Evolutionary conservation across 106 monocot genomes (phyloP).

Genomic region (Platanthera zijinensis): DNA sequence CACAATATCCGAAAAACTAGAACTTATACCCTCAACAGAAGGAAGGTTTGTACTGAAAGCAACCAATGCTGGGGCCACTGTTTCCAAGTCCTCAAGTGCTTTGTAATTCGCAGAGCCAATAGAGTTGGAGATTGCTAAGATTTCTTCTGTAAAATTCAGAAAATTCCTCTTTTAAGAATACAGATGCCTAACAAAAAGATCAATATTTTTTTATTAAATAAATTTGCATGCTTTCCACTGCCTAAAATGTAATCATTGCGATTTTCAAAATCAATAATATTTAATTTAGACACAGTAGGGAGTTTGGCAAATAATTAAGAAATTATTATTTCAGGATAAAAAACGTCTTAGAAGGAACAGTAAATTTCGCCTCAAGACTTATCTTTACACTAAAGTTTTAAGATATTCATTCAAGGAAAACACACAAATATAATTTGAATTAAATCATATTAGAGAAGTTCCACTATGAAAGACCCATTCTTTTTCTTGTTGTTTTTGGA

Average conservation of each 20-base stretch:
- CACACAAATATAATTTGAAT: too few relatives aligned
- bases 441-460: too few relatives aligned
- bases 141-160: slow-evolving; percentile 32
- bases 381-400: too few relatives aligned
- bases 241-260: neutral
- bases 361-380: too few relatives aligned
- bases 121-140: slow-evolving; percentile 17
- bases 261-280: too few relatives aligned
- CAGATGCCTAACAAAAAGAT: neutral
- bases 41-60: slow-evolving; percentile 69
- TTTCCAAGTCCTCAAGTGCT: slow-evolving; percentile 62
- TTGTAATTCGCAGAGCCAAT: slow-evolving; percentile 30
- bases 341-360: too few relatives aligned
- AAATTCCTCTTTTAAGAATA: neutral
- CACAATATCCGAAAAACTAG: neutral
- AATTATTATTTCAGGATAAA: too few relatives aligned
- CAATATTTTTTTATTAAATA: neutral
- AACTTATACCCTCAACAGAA: slow-evolving; percentile 59
- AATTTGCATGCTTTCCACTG: neutral
- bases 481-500: too few relatives aligned
- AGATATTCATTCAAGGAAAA: too few relatives aligned
- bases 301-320: too few relatives aligned
- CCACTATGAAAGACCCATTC: too few relatives aligned
- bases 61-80: slow-evolving; percentile 43
- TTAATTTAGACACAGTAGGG: too few relatives aligned